Evolutionary conservation across 345 rosid species (phyloP).

Genomic region (Acer campestre): DNA sequence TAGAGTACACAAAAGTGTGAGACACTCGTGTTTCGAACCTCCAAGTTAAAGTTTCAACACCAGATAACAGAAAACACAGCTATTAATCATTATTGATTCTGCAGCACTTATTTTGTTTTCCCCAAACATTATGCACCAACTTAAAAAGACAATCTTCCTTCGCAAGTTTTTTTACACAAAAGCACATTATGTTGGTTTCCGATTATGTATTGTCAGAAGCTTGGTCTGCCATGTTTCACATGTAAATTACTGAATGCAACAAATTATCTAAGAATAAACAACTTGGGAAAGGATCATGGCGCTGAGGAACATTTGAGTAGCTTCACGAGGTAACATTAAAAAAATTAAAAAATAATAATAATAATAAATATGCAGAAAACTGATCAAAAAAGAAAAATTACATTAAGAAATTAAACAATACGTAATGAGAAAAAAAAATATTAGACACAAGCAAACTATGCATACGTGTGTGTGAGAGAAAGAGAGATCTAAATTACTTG

Average conservation of each 20-base stretch:
- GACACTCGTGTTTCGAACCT: conserved; percentile 1
- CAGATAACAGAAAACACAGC: conserved; percentile 8
- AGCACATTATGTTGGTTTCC: background rate
- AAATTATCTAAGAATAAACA: background rate
- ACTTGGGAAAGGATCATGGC: background rate
- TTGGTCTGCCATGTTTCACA: background rate
- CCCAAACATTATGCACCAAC: background rate
- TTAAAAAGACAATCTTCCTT: background rate
- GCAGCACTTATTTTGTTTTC: background rate
- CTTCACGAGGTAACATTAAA: background rate
- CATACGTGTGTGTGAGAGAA: background rate
- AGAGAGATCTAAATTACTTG: background rate
- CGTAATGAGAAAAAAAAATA: background rate
- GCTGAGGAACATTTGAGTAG: background rate
- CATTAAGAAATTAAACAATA: background rate
- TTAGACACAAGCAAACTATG: background rate
- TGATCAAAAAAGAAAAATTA: background rate
- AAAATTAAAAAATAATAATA: background rate
- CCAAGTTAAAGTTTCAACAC: background rate
- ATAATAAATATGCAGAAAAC: background rate
- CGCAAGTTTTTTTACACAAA: background rate
- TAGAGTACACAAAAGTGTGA: background rate
- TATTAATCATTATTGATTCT: background rate
- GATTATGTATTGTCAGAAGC: background rate
- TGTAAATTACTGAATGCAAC: background rate